Conservation (phyloP, 2,329 filamentous ascomycete genomes). For the Aureobasidium subglaciale region DNA sequence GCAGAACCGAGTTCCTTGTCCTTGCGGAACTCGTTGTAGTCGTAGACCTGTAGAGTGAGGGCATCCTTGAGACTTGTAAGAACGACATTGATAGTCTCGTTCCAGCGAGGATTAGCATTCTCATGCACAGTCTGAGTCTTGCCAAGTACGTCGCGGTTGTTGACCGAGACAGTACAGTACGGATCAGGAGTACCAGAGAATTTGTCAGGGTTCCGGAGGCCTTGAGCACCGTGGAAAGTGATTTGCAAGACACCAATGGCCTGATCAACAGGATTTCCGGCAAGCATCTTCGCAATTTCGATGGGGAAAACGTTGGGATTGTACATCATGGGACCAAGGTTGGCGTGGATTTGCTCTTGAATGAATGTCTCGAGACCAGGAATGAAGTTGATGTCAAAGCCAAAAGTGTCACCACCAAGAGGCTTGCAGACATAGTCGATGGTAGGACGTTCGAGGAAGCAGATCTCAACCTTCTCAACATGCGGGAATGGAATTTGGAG, state of each 20-base stretch:
- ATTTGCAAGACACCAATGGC: conserved; percentile 90
- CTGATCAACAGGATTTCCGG: conserved; percentile 87
- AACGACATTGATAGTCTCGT: conserved; percentile 93
- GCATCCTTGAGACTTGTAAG: conserved; percentile 84
- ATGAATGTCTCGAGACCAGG: conserved; percentile 92
- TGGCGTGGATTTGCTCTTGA: conserved; percentile 90
- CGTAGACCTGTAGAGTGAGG: conserved; percentile 76
- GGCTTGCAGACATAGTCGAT: conserved; percentile 99
- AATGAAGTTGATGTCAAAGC: conserved; percentile 99
- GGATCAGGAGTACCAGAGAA: conserved; percentile 89
- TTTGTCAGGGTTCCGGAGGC: conserved; percentile 90
- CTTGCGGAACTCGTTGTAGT: conserved; percentile 94
- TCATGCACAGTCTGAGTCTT: conserved; percentile 84
- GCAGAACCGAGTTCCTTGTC: conserved; percentile 89
- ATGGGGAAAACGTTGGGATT: conserved; percentile 96
- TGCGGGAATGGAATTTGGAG: conserved; percentile 93
- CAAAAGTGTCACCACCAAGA: conserved; percentile 86
- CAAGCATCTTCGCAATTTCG: conserved; percentile 96
- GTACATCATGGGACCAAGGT: conserved; percentile 96
- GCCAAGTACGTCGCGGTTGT: conserved; percentile 71
- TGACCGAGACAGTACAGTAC: conserved; percentile 78
- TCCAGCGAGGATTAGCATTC: conserved; percentile 83
- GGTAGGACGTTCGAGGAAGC: conserved; percentile 78
- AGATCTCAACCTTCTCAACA: conserved; percentile 89
- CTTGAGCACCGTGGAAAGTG: conserved; percentile 82